Evolutionary conservation across 805 yeast genomes (phyloP), one percentile per base, ranked within the genome.

Genomic region (Sugiyamaella qingdaonensis): DNA sequence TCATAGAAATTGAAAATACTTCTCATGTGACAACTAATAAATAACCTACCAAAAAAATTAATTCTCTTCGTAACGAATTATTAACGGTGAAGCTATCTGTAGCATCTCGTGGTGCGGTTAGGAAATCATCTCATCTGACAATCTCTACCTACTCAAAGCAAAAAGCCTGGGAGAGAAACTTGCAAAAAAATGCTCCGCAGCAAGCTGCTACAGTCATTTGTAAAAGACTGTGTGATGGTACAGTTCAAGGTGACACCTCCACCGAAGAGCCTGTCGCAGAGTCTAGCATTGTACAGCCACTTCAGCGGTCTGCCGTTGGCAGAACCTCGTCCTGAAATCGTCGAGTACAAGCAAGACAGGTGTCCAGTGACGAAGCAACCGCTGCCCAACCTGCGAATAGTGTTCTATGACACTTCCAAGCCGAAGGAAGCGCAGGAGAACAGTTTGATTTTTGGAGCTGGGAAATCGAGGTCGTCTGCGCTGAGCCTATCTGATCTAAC

Each of bases 291-390:
- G n/a, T 53, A 46, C 16, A 32, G 27, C n/a, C 18, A 55, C 13
- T 56, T 49, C 41, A 35, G 47, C 10, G 49, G 51, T 19, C 51
- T 62, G 11, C 39, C n/a, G 14, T 57, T 56, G 10, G 44, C 53
- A 13, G 34, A 46, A 4, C 29, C 37, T n/a, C 46, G 49, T 5
- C 68, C 65, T 50, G 49, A 54, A 19, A 53, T 67, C 29, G 54
- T 67, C 16, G 63, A 60, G 39, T 67, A 64, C 57, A 57, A 57
- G 19, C 68, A 65, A 54, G 57, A 58, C 11, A 50, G 58, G 46
- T 66, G 69, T 45, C 69, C 69, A 4, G 68, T 66, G 13, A 66
- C 71, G 18, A 65, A 64, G 49, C 60, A 59, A 53, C 63, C 67
- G 29, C 60, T 64, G 13, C 61, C 55, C 11, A 44, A 36, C 33